These are phyloP conservation scores for Suillus variegatus DNA, from an alignment of 768 basidiomycete species.

Conservation along the genomic window DNA sequence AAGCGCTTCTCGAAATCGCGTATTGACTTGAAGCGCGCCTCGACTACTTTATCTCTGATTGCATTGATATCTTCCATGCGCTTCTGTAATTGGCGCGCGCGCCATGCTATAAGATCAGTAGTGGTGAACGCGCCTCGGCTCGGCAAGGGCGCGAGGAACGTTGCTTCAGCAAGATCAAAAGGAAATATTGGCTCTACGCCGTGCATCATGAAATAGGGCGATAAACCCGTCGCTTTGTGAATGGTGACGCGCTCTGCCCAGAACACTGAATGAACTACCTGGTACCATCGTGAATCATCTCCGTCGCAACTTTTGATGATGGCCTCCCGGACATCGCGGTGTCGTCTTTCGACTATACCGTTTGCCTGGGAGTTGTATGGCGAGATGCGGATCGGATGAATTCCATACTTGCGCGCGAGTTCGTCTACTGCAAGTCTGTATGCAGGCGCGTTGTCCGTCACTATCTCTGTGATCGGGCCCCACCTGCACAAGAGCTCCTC, in stretches of 20 bases:
- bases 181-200: not conserved
- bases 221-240: not conserved
- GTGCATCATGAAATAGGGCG: not conserved
- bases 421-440: not conserved
- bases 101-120: too few species aligned
- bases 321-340: slow-evolving; percentile 10
- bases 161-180: not conserved
- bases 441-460: not conserved
- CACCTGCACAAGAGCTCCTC: slow-evolving; percentile 20
- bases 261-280: not conserved
- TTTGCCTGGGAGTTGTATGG: too few species aligned
- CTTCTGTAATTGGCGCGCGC: too few species aligned
- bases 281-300: not conserved
- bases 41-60: too few species aligned
- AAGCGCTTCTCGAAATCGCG: too few species aligned
- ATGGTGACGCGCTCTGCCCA: not conserved
- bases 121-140: too few species aligned
- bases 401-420: too few species aligned
- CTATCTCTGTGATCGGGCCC: slow-evolving; percentile 7
- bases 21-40: too few species aligned
- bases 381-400: not conserved
- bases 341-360: not conserved
- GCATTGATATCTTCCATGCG: too few species aligned
- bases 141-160: not conserved
- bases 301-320: slow-evolving; percentile 7